phyloP scores from a whole-genome alignment of 148 eudicot species.

The Agrostemma githago region DNA sequence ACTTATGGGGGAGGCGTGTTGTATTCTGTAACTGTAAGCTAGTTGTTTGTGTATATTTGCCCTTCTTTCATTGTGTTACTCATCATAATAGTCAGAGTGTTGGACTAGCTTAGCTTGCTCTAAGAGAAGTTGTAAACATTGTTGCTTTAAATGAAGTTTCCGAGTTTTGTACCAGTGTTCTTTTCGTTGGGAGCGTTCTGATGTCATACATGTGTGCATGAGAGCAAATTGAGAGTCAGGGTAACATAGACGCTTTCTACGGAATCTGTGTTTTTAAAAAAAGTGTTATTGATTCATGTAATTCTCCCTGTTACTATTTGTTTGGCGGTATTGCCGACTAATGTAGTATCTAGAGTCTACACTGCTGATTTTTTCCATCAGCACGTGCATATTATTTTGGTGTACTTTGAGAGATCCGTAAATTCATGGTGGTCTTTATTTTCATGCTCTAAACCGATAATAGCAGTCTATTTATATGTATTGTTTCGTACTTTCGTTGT shows the following conservation, averaged over 20 bases:
- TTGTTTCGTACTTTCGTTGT: background rate
- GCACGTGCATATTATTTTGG: too few species aligned
- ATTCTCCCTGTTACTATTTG: too few species aligned
- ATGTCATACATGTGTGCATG: background rate
- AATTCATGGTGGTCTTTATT: background rate
- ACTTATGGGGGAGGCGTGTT: background rate
- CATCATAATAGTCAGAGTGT: background rate
- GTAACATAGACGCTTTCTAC: background rate
- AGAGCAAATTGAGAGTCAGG: background rate
- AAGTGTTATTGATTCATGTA: too few species aligned
- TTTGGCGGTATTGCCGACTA: too few species aligned
- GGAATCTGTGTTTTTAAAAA: too few species aligned
- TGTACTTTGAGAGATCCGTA: background rate
- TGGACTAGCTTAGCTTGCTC: background rate
- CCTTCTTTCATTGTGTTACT: background rate
- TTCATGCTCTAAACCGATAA: background rate
- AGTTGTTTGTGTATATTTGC: background rate
- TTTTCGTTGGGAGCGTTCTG: background rate
- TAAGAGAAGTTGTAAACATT: background rate
- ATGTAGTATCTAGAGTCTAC: too few species aligned
- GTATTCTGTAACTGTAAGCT: background rate
- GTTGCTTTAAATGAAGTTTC: conserved; percentile 2
- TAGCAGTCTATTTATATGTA: background rate
- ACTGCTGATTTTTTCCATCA: too few species aligned
- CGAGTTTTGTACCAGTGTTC: background rate